Evolutionary conservation across 768 basidiomycete genomes (phyloP), one percentile per base, ranked within the genome.

Genomic region (Pisolithus albus): DNA sequence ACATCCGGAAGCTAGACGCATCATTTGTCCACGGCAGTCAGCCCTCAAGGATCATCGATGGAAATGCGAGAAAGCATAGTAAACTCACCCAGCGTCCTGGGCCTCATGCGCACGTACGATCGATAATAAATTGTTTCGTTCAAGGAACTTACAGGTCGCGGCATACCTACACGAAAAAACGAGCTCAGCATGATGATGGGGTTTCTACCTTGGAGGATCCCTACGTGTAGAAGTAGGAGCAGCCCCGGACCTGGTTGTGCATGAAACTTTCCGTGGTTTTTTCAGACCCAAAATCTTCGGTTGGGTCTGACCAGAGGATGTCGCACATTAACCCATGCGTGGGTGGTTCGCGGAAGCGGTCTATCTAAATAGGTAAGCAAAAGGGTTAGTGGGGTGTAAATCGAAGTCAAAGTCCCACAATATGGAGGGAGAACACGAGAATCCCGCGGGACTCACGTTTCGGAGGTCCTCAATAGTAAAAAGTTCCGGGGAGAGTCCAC

Each of bases 101-200:
- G 92, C 95, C 71, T 98, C 95, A 56, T 98, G 95, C 13, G 91
- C 95, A 26, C 95, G 84, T 55, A 99, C 94, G 59, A 97, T 80
- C 7, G 90, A 89, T n/a, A 99, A 72, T 9, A 99, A 72, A 45
- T 81, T 81, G 62, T 97, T 99, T 42, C 91, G 79, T 63, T 95
- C 92, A 16, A 99, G 76, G 76, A 99, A 99, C 55, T 87, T 80
- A 66, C 92, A 93, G 5, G 91, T 91, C 5, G 95, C 95, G 21
- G 83, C 80, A 62, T 92, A 98, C 7, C 82, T 82, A 58, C 11
- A 52, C 47, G 44, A 21, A 13, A 34, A 34, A 15, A 34, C 11
- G 11, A 49, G 46, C 51, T 39, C 46, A 7, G 28, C 2, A 10
- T 19, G 34, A 32, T 19, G 34, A 32, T 21, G 7, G n/a, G 21